These are phyloP conservation scores for Aspergillus fructus DNA, from an alignment of 2,329 filamentous ascomycete genomes.

Conservation along the genomic window DNA sequence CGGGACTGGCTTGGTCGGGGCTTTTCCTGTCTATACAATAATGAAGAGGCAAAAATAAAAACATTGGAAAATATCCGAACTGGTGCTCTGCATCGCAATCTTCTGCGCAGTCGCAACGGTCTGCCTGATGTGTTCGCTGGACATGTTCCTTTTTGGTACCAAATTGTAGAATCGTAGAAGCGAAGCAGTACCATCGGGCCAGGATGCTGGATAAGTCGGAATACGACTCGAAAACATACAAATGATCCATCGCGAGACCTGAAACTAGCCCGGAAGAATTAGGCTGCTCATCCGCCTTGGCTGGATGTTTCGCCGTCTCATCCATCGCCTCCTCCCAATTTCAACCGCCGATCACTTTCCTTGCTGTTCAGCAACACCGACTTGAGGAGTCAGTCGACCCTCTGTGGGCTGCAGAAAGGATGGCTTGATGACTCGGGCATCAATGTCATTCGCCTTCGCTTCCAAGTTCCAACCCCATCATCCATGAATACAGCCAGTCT, in stretches of 20 bases:
- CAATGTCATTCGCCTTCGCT: no score
- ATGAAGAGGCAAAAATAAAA: constrained; percentile 32
- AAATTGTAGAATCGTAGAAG: neutral
- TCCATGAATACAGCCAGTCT: no score
- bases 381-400: neutral
- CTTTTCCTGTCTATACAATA: constrained; percentile 32
- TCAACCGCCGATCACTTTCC: constrained; percentile 1
- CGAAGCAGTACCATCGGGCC: neutral
- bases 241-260: neutral
- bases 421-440: no score
- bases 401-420: no score
- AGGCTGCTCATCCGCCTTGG: neutral
- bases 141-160: neutral
- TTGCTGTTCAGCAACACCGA: neutral
- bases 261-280: neutral
- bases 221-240: no score
- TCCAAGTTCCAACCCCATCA: no score
- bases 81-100: neutral
- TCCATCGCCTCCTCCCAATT: neutral
- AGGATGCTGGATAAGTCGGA: neutral
- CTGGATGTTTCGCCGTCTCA: neutral
- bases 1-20: constrained; percentile 29
- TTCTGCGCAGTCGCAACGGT: neutral
- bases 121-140: neutral
- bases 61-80: constrained; percentile 34